phyloP scores from a whole-genome alignment of 108 stramenopile species.

The Nitzschia putrida region DNA sequence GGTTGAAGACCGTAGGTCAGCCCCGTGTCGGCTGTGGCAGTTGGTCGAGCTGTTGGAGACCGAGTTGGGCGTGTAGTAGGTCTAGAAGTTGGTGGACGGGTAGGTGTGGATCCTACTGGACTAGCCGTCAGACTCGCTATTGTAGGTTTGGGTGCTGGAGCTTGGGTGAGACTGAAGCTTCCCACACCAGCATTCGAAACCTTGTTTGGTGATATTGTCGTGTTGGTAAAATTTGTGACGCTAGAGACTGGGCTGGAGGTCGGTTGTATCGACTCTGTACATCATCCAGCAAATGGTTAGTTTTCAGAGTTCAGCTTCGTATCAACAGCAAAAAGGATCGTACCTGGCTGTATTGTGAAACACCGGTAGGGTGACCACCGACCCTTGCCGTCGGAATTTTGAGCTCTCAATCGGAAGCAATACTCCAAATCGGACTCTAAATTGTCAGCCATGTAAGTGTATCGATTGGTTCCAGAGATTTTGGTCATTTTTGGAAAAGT shows the following conservation, averaged over 20 bases:
- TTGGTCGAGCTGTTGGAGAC: background rate
- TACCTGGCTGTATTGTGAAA: background rate
- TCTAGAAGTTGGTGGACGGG: background rate
- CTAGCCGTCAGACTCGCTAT: background rate
- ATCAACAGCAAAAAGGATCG: background rate
- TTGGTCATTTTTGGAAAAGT: background rate
- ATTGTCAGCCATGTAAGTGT: background rate
- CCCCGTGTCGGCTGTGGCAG: background rate
- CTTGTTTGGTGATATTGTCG: background rate
- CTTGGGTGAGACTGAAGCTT: background rate
- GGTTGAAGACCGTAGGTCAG: slow-evolving; percentile 16
- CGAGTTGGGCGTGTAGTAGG: background rate
- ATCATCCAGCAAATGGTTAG: background rate
- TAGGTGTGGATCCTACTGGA: background rate
- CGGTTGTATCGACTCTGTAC: background rate
- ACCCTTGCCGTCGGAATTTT: background rate
- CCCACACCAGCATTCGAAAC: background rate
- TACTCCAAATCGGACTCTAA: background rate
- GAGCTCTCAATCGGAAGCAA: background rate
- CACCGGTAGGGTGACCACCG: background rate
- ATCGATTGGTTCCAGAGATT: background rate
- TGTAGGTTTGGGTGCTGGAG: background rate
- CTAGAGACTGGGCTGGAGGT: background rate
- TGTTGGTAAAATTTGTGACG: background rate
- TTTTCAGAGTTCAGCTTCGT: background rate